Percentiles rank a stretch among this genome's conserved stretches.
phyloP scores from a whole-genome alignment of 2,329 filamentous ascomycete species.

The Hypoxylon sp. region DNA sequence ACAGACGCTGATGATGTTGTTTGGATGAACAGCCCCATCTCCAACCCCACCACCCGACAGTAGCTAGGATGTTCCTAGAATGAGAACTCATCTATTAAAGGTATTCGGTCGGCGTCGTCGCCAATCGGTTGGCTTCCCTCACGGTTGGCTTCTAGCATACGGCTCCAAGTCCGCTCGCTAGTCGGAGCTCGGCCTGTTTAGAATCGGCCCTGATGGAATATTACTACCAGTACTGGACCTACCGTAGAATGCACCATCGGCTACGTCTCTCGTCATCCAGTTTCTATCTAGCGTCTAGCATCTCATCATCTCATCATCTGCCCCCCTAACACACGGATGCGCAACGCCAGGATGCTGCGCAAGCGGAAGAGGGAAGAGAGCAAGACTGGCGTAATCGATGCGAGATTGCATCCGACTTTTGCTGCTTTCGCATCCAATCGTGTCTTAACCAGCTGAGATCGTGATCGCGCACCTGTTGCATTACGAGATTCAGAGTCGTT shows the following conservation, averaged over 20 bases:
- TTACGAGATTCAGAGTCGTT: conserved; percentile 33
- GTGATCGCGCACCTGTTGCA: conserved; percentile 31
- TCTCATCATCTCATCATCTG: no score
- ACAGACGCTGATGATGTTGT: conserved; percentile 20
- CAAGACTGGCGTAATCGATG: conserved; percentile 14
- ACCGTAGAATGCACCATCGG: conserved; percentile 5
- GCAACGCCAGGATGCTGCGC: conserved; percentile 26
- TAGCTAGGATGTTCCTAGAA: conserved; percentile 30
- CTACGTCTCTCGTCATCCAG: not conserved
- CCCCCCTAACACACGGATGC: conserved; percentile 7
- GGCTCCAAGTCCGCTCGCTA: conserved; percentile 7
- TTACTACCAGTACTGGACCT: not conserved
- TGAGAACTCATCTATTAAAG: conserved; percentile 25
- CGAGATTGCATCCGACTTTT: conserved; percentile 10
- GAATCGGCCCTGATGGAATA: conserved; percentile 4
- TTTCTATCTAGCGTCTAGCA: not conserved
- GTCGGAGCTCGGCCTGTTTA: conserved; percentile 13
- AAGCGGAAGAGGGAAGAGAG: conserved; percentile 15
- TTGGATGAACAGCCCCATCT: conserved; percentile 13
- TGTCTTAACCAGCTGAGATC: conserved; percentile 24
- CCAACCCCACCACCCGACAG: conserved; percentile 30
- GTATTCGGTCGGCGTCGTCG: conserved; percentile 21
- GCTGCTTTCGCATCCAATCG: conserved; percentile 19
- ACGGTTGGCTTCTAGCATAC: not conserved
- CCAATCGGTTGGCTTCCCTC: conserved; percentile 40